phyloP scores from a whole-genome alignment of 805 yeast species.

The Phaffomyces opuntiae region DNA sequence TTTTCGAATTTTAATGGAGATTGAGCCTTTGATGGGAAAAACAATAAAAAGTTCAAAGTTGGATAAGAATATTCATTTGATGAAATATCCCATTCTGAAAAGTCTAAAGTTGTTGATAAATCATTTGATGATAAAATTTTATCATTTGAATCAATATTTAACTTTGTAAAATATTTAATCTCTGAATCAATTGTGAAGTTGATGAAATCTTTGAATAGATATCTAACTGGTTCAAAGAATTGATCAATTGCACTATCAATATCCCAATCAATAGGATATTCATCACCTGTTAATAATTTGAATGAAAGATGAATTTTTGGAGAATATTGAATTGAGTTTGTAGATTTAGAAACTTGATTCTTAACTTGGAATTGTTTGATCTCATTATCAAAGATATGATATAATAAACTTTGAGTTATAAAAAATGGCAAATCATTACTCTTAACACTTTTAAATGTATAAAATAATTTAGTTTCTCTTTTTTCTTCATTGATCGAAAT shows the following conservation, averaged over 20 bases:
- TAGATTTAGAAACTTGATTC: conserved; percentile 12
- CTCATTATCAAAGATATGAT: conserved; percentile 39
- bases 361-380: conserved; percentile 21
- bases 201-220: conserved; percentile 45
- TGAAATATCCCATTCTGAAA: conserved; percentile 75
- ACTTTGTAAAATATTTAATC: conserved; percentile 51
- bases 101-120: conserved; percentile 71
- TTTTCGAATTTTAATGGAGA: conserved; percentile 42
- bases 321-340: conserved; percentile 32
- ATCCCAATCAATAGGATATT: conserved; percentile 67
- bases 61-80: conserved; percentile 53
- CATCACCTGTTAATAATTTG: conserved; percentile 66
- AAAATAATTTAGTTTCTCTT: conserved; percentile 33
- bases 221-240: conserved; percentile 49
- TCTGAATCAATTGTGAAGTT: conserved; percentile 77
- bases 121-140: conserved; percentile 36
- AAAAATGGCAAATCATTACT: conserved; percentile 58
- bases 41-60: conserved; percentile 62
- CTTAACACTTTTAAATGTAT: conserved; percentile 38
- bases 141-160: conserved; percentile 22
- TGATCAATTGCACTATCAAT: conserved; percentile 45
- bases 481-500: conserved; percentile 36
- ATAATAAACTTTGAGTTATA: conserved; percentile 44
- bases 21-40: conserved; percentile 46
- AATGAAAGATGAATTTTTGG: conserved; percentile 71